phyloP scores from a whole-genome alignment of 306 rosid species.

The Psophocarpus tetragonolobus region DNA sequence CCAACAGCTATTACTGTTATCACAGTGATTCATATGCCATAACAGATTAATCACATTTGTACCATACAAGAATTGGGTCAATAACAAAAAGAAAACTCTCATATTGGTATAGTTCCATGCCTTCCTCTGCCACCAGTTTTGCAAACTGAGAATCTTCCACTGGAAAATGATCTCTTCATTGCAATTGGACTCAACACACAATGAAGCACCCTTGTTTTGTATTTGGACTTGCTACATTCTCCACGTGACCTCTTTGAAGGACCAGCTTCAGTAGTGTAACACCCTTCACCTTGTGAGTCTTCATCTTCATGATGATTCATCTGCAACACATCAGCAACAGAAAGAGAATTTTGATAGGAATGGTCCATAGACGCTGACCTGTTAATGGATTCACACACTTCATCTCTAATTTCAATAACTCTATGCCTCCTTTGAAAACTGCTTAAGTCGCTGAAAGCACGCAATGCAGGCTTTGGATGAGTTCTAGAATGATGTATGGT shows the following conservation, averaged over 20 bases:
- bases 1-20: neutral
- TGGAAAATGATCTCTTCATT: conserved; percentile 77
- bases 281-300: conserved; percentile 39
- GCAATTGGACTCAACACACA: conserved; percentile 57
- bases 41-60: neutral
- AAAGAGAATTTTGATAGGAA: conserved; percentile 34
- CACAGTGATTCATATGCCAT: neutral
- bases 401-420: conserved; percentile 66
- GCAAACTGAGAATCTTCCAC: conserved; percentile 54
- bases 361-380: conserved; percentile 77
- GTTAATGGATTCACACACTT: conserved; percentile 38
- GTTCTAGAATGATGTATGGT: neutral
- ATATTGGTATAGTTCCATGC: conserved; percentile 45
- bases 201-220: conserved; percentile 48
- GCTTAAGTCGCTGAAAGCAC: conserved; percentile 60
- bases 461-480: conserved; percentile 45
- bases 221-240: conserved; percentile 41
- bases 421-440: conserved; percentile 51
- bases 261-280: conserved; percentile 33
- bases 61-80: neutral
- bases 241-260: conserved; percentile 48
- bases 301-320: conserved; percentile 49
- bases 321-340: conserved; percentile 47
- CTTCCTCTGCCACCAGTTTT: conserved; percentile 52
- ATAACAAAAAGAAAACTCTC: neutral